Base-by-base conservation (phyloP, 2,329 filamentous ascomycete species). In the Ophiocordyceps robertsii region DNA sequence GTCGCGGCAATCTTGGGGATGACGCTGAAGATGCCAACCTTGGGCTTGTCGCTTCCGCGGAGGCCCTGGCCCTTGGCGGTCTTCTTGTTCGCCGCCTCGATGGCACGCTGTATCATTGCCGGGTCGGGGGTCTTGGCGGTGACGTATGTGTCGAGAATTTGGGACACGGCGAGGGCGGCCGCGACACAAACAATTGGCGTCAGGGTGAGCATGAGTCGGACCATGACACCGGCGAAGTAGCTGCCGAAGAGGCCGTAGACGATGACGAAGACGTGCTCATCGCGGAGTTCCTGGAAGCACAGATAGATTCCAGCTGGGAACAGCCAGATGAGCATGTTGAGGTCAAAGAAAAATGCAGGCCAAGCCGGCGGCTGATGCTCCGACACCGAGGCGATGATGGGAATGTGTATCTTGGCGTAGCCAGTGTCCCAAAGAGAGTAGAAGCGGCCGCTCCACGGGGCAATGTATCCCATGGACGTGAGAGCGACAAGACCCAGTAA, bases 141-240 rank as follows among this genome's bases (percentile, higher is more conserved):
- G 44, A 95, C 67, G 63, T 92, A 98, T 13, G 80, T 84, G 61
- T 96, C 90, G 40, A 98, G 72, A 42, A 98, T 82, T 51, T 84
- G 78, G 16, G 92, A 96, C 36, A 88, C 69, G 14, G 87, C 86
- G 55, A 98, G 78, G 37, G 90, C 92, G 43, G 90, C 87, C 36
- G 92, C 83, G 51, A 95, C 87, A 63, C 92, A 98, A 40, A 98
- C 92, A 51, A 98, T 82, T 2, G 92, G 92, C 2, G 92, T 98
- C 52, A 98, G 69, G 1, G 92, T 98, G 48, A 98, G 77, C 92
- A 98, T 98, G 56, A 98, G 71, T 67, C 92, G 88, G 47, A 98
- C 92, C 92, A 98, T 98, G 66, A 98, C 93, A 60, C 92, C 92
- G 21, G 93, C 87, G 57, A 98, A 98, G 72, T 98, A 98, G 66